Evolutionary conservation across 805 yeast genomes (phyloP).

Genomic region (Kockiozyma suomiensis): DNA sequence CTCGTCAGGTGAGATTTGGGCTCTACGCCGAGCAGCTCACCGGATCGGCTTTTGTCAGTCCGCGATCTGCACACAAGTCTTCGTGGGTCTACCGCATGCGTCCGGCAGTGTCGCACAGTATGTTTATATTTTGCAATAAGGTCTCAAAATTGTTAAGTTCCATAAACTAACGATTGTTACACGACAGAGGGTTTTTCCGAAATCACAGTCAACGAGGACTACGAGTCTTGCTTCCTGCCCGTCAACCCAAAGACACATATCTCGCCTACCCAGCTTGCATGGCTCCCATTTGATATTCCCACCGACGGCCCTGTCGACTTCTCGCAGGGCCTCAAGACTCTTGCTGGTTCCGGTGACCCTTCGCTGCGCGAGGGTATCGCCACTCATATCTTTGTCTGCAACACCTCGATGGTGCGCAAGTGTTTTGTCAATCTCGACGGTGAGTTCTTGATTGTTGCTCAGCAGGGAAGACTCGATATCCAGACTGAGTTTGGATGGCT

Average conservation of each 20-base stretch:
- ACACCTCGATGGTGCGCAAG: slow-evolving; percentile 35
- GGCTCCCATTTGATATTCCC: slow-evolving; percentile 36
- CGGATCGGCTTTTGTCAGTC: slow-evolving; percentile 37
- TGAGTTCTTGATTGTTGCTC: slow-evolving; percentile 39
- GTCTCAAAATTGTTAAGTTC: too few species aligned
- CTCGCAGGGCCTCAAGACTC: slow-evolving; percentile 33
- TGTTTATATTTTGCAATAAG: too few species aligned
- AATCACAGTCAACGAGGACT: slow-evolving; percentile 14
- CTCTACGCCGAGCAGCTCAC: slow-evolving; percentile 40
- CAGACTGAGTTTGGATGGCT: slow-evolving; percentile 39
- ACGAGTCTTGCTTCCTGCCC: slow-evolving; percentile 25
- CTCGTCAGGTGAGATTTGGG: slow-evolving; percentile 26
- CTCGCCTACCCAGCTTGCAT: slow-evolving; percentile 37
- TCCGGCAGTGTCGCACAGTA: slow-evolving; percentile 19
- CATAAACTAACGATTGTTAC: too few species aligned
- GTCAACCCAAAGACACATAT: slow-evolving; percentile 16
- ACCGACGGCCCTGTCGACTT: slow-evolving; percentile 27
- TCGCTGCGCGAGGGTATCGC: slow-evolving; percentile 36
- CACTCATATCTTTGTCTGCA: slow-evolving; percentile 35
- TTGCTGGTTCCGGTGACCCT: slow-evolving; percentile 38
- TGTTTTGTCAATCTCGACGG: slow-evolving; percentile 38
- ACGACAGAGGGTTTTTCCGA: slow-evolving; percentile 26
- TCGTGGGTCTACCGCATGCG: slow-evolving; percentile 23
- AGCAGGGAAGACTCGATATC: slow-evolving; percentile 36
- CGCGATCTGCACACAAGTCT: slow-evolving; percentile 11